A percentile compares a stretch with the other conserved stretches of the same genome.
These are phyloP conservation scores for Kodamaea kaohsiungensis DNA, from an alignment of 805 yeast species.

Conservation along the genomic window DNA sequence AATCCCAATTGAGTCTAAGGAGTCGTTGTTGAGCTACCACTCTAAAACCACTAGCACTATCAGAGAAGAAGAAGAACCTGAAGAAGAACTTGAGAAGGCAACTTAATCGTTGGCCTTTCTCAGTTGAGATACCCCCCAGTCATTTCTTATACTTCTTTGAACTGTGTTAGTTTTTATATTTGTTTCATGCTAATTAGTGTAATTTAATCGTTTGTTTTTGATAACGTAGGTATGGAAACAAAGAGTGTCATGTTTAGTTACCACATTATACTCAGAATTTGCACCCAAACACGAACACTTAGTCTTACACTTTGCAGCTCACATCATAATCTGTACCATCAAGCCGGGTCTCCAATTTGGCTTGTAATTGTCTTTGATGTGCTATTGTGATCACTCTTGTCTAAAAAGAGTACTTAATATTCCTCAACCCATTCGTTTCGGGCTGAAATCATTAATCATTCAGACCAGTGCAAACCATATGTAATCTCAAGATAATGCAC, in stretches of 20 bases:
- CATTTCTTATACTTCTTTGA: conserved; percentile 4
- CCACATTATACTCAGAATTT: not conserved
- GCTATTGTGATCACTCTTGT: no score
- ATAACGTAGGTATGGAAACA: not conserved
- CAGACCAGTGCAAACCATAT: no score
- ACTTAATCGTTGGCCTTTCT: conserved; percentile 3
- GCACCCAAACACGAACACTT: no score
- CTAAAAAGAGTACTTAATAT: no score
- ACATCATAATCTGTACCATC: no score
- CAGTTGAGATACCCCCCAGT: conserved; percentile 7
- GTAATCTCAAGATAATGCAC: no score
- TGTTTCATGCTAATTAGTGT: conserved; percentile 3
- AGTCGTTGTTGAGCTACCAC: conserved; percentile 5
- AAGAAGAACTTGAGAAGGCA: conserved; percentile 14
- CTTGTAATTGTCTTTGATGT: no score
- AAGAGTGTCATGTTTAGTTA: not conserved
- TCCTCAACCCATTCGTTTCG: no score
- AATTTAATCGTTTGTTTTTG: not conserved
- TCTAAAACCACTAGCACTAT: conserved; percentile 32
- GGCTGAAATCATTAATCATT: no score
- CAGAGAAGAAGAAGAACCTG: conserved; percentile 43
- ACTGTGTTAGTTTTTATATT: conserved; percentile 7
- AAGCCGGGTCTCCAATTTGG: no score
- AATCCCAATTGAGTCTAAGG: conserved; percentile 6
- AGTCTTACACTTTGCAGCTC: no score